A percentile compares a stretch with the other conserved stretches of the same genome.
These are phyloP conservation scores for Fusarium cicatricum DNA, from an alignment of 2,329 filamentous ascomycete genomes.

Conservation along the genomic window DNA sequence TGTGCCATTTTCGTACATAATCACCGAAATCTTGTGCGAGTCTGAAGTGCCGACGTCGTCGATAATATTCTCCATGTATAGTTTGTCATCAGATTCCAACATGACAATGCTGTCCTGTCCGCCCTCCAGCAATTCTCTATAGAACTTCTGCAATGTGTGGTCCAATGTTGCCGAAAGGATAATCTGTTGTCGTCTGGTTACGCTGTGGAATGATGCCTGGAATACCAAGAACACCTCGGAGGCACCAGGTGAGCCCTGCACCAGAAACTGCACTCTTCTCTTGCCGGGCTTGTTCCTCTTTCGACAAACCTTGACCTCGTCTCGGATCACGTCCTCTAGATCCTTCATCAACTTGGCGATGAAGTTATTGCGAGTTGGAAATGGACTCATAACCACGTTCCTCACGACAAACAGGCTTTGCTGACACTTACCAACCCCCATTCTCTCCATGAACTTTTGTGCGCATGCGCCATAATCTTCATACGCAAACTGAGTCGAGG, in stretches of 20 bases:
- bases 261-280: conserved; percentile 49
- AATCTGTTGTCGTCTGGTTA: conserved; percentile 47
- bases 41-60: background rate
- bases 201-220: conserved; percentile 50
- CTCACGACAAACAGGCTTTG: conserved; percentile 54
- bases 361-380: conserved; percentile 51
- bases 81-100: conserved; percentile 13
- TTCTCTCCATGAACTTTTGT: conserved; percentile 51
- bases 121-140: background rate
- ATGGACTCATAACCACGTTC: conserved; percentile 59
- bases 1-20: conserved; percentile 18
- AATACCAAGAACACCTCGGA: conserved; percentile 52
- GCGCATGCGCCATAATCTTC: conserved; percentile 53
- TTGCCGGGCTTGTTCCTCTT: conserved; percentile 47
- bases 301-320: conserved; percentile 44
- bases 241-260: conserved; percentile 46
- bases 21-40: background rate
- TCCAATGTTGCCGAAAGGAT: conserved; percentile 36
- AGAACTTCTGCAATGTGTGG: background rate
- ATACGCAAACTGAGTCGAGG: conserved; percentile 53
- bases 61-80: conserved; percentile 2
- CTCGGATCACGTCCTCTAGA: conserved; percentile 43
- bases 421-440: conserved; percentile 45
- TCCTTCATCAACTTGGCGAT: conserved; percentile 47
- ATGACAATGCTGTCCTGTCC: conserved; percentile 23